Base-by-base conservation (phyloP, 148 eudicot genomes). In the Bassia scoparia region DNA sequence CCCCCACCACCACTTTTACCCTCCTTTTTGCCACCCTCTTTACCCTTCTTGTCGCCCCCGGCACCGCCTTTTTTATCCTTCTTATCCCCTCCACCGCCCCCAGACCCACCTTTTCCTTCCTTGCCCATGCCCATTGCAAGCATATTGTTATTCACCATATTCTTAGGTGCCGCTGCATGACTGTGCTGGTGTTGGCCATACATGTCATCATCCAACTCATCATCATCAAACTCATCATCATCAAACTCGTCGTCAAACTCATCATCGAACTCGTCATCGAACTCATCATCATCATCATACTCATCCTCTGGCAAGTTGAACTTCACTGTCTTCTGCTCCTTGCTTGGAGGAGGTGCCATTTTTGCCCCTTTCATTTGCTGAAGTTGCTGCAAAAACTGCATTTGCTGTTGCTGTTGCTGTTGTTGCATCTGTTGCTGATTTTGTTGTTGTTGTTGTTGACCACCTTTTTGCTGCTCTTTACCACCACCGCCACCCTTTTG, bases 271-370 rank as follows among this genome's bases (percentile, higher is more conserved):
- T 64, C 75, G 17, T 84, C 86, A 74, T 70, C 75, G 26, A 76
- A 83, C 67, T 88, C 85, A 70, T 31, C 80, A 23, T 80, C 79
- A 44, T 82, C 82, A 44, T 77, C 84, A 77, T 72, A 80, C 29
- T 86, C 78, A 58, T 83, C 85, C 50, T 81, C 76, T 23, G 87
- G 91, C 80, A 88, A 68, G 61, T 70, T 83, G 73, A 90, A 93
- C 81, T 83, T 90, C 16, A 86, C 94, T 26, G 80, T 41, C 61
- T 93, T 93, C 50, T 81, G 86, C 7, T 86, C 90, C 80, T 87
- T 87, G 33, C 75, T 35, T 1, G 85, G 83, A 3, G 46, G 69
- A 21, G 29, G 27, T 11, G n/a, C 29, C 68, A 79, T 49, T 61
- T 86, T 84, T 3, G 78, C 70, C 59, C 83, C 89, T 66, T 85